Conservation (phyloP, 106 monocot genomes). For the Hemerocallis citrina region DNA sequence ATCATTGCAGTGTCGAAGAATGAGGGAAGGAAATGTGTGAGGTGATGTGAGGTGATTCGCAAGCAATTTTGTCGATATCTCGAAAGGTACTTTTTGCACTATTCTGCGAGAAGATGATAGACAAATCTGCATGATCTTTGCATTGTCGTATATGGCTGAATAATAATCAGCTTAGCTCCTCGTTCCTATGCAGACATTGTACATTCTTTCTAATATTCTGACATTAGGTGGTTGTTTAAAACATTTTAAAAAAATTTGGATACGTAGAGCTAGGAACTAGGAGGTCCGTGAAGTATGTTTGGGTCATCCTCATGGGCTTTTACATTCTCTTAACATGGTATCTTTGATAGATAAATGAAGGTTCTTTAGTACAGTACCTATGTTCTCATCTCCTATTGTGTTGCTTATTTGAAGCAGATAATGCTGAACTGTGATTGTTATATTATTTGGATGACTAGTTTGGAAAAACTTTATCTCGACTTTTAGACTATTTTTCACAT, state of each 20-base stretch:
- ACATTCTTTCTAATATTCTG: constrained; percentile 5
- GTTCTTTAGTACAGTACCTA: too few relatives aligned
- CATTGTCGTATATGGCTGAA: constrained; percentile 1
- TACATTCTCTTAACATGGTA: background rate
- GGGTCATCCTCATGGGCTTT: background rate
- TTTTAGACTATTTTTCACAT: too few relatives aligned
- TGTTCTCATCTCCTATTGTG: too few relatives aligned
- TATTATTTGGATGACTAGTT: too few relatives aligned
- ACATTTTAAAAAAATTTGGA: background rate
- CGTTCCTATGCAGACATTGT: constrained; percentile 4
- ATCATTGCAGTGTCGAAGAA: too few relatives aligned
- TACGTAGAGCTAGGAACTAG: background rate
- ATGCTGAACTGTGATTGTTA: too few relatives aligned
- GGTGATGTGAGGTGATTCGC: background rate
- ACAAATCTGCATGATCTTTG: background rate
- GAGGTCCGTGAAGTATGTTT: background rate
- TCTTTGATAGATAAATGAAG: background rate
- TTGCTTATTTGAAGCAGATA: too few relatives aligned
- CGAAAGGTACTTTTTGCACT: constrained; percentile 1
- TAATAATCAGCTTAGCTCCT: background rate
- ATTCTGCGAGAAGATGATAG: constrained; percentile 2
- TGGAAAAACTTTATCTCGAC: too few relatives aligned
- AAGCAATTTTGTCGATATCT: background rate
- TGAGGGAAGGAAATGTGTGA: background rate
- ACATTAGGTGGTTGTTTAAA: constrained; percentile 8